A percentile compares a stretch with the other conserved stretches of the same genome.
Evolutionary conservation across 2,329 filamentous ascomycete species (phyloP).

Genomic region (Arthrinium puccinioides): DNA sequence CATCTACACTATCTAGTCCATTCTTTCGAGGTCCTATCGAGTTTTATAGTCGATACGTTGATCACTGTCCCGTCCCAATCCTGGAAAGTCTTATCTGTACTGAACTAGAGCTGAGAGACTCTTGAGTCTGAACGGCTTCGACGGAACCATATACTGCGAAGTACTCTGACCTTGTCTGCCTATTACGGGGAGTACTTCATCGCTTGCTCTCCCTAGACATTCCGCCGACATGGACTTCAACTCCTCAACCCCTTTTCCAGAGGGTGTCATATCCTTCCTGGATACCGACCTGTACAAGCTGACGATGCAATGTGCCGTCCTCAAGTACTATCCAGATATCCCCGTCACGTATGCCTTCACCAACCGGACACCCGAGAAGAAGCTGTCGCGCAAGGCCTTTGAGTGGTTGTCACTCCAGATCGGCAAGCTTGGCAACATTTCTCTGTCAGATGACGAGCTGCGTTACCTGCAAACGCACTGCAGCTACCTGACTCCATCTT

Average conservation of each 20-base stretch:
- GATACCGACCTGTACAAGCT: constrained; percentile 89
- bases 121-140: too few species aligned
- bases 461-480: constrained; percentile 72
- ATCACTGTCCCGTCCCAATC: too few species aligned
- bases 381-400: constrained; percentile 75
- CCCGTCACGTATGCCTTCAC: constrained; percentile 90
- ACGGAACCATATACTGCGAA: too few species aligned
- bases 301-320: constrained; percentile 96
- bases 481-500: constrained; percentile 69
- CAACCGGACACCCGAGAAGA: constrained; percentile 91
- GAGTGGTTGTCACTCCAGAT: constrained; percentile 82
- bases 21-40: too few species aligned
- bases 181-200: too few species aligned
- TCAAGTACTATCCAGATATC: constrained; percentile 81
- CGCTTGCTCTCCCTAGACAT: background rate
- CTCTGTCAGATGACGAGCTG: constrained; percentile 71
- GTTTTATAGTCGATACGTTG: too few species aligned
- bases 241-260: constrained; percentile 58
- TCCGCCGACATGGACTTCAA: constrained; percentile 53
- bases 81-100: too few species aligned
- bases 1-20: too few species aligned
- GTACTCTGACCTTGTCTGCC: too few species aligned
- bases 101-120: too few species aligned
- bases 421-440: constrained; percentile 74
- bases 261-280: constrained; percentile 75